These are phyloP conservation scores for Trypanosoma rangeli DNA, from an alignment of 208 protist species.

Conservation along the genomic window DNA sequence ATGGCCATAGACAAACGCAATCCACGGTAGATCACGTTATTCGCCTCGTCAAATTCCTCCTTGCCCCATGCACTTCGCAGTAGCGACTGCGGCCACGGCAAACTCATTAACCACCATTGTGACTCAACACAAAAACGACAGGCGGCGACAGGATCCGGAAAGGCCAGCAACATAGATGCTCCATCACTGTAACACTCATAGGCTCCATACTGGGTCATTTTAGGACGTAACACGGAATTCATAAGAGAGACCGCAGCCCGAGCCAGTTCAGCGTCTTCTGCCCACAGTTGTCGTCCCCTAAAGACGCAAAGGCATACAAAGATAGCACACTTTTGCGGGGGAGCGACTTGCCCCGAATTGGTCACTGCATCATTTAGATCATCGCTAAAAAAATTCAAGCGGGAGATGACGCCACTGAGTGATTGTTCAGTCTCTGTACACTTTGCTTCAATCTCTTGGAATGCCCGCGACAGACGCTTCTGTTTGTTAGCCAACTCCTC, in stretches of 20 bases:
- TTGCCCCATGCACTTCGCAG: conserved; percentile 34
- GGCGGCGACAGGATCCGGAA: conserved; percentile 62
- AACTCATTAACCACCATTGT: conserved; percentile 72
- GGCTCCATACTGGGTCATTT: conserved; percentile 77
- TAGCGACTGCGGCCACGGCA: conserved; percentile 76
- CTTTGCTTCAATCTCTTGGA: conserved; percentile 60
- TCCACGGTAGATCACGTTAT: conserved; percentile 50
- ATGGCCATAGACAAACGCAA: conserved; percentile 73
- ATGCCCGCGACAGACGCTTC: conserved; percentile 58
- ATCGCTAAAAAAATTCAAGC: conserved; percentile 85
- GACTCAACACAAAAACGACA: conserved; percentile 81
- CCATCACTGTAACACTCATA: conserved; percentile 89
- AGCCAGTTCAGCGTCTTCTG: conserved; percentile 54
- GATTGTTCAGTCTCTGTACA: conserved; percentile 41
- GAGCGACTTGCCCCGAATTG: conserved; percentile 27
- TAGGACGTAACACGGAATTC: conserved; percentile 68
- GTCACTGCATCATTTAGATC: conserved; percentile 60
- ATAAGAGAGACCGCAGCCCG: conserved; percentile 58
- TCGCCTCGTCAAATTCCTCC: conserved; percentile 31
- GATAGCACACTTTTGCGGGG: conserved; percentile 61
- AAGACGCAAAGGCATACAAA: conserved; percentile 75
- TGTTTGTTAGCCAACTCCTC: conserved; percentile 40
- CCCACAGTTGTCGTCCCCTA: conserved; percentile 61
- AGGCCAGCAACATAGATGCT: conserved; percentile 76
- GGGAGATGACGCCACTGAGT: conserved; percentile 37